Conservation (phyloP, 2,329 filamentous ascomycete species). For the Alternaria ethzedia region DNA sequence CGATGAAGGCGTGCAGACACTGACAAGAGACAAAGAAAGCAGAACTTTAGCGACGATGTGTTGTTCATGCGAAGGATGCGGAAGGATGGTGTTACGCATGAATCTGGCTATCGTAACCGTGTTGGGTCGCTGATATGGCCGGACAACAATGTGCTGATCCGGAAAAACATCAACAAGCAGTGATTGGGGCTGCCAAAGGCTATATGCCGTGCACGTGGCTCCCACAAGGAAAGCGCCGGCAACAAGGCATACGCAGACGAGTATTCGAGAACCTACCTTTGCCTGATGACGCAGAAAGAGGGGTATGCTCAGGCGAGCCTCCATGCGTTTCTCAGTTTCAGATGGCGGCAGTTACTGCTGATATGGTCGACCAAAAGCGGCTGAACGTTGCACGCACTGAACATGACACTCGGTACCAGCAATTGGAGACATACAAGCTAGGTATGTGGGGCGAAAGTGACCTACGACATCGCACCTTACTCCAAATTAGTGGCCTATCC, state of each 20-base stretch:
- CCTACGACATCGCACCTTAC: not conserved
- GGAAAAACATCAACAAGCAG: conserved; percentile 1
- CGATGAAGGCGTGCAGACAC: conserved; percentile 14
- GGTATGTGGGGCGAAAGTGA: not conserved
- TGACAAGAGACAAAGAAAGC: conserved; percentile 11
- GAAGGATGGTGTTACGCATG: conserved; percentile 13
- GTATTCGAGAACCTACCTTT: not conserved
- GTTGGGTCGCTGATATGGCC: conserved; percentile 12
- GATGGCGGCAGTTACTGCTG: conserved; percentile 7
- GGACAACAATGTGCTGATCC: conserved; percentile 7
- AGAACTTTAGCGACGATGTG: conserved; percentile 5
- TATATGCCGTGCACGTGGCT: not conserved
- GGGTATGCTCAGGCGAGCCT: conserved; percentile 17
- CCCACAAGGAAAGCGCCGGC: conserved; percentile 1
- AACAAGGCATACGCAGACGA: not conserved
- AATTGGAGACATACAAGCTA: conserved; percentile 1
- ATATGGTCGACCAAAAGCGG: not conserved
- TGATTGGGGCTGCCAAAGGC: conserved; percentile 1
- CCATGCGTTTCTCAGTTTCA: conserved; percentile 10
- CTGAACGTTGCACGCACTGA: conserved; percentile 2
- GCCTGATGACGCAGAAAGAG: conserved; percentile 27
- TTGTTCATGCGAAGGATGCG: conserved; percentile 8
- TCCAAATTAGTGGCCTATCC: not conserved
- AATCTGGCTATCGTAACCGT: conserved; percentile 15
- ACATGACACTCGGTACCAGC: not conserved